Evolutionary conservation across 306 rosid species (phyloP), one percentile per base, ranked within the genome.

Genomic region (Fragaria iinumae): DNA sequence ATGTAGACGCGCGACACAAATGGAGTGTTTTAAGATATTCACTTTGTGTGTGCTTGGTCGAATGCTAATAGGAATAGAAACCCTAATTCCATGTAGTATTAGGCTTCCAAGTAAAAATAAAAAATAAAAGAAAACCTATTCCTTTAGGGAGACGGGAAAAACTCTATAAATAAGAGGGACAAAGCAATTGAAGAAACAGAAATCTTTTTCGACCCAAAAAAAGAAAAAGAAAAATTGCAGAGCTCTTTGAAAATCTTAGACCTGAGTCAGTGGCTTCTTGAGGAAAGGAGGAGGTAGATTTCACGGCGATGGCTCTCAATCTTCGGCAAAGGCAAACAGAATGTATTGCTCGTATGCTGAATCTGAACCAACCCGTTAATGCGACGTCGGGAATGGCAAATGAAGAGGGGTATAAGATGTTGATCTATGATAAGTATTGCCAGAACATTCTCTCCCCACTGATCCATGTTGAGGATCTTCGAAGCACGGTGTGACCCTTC

Each of bases 401-500:
- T 74, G 98, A 92, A 74, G 98, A 95, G 20, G 97, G 90, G 0
- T 95, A 95, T 84, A 95, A 92, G 96, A 90, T 95, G 59, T 86
- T 95, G 66, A 92, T 95, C 84, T 95, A 83, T 82, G 98, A 95
- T 70, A 88, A 76, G 73, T 92, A 87, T 80, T 95, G 98, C 81
- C 98, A 92, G 78, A 89, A 89, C 85, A 86, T 95, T 8, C 89
- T 95, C 11, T 95, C 97, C 4, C 98, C 98, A 0, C 63, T 95
- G 85, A 95, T 95, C 78, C 91, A 87, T 80, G 98, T 95, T 18
- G 90, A 92, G 89, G 96, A 95, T 73, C 91, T 95, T 5, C 95
- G 53, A 95, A 95, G 45, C 98, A 95, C 32, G 98, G 98, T 6
- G 97, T 95, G 3, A 95, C 98, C 13, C 96, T 95, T 18, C 92